These are phyloP conservation scores for Leishmania arabica DNA, from an alignment of 208 protist genomes.

Conservation along the genomic window DNA sequence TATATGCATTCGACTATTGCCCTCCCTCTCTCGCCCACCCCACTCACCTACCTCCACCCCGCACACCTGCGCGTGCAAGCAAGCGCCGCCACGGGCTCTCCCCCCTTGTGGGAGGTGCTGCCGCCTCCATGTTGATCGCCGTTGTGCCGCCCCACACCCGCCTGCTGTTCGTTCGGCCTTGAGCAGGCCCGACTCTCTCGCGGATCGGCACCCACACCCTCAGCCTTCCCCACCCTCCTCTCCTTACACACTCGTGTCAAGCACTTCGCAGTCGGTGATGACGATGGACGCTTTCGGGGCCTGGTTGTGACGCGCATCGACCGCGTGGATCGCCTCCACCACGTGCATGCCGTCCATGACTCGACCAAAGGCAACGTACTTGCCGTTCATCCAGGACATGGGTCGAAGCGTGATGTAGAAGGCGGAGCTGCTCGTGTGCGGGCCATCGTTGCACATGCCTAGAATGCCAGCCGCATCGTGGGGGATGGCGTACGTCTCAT, in stretches of 20 bases:
- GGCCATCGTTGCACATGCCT: slow-evolving; percentile 92
- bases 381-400: slow-evolving; percentile 91
- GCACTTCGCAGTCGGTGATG: slow-evolving; percentile 82
- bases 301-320: slow-evolving; percentile 87
- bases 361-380: slow-evolving; percentile 96
- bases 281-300: slow-evolving; percentile 53
- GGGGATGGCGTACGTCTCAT: slow-evolving; percentile 94
- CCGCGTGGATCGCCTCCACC: slow-evolving; percentile 80
- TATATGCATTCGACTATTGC: too few relatives aligned
- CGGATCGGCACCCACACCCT: background rate
- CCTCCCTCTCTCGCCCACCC: too few relatives aligned
- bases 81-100: background rate
- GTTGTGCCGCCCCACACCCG: background rate
- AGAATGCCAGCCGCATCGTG: slow-evolving; percentile 82
- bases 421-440: slow-evolving; percentile 82
- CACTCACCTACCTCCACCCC: too few relatives aligned
- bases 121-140: background rate
- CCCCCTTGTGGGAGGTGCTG: background rate
- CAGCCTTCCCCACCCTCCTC: background rate
- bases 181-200: background rate
- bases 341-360: slow-evolving; percentile 92
- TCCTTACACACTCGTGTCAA: slow-evolving; percentile 48
- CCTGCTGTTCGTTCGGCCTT: background rate
- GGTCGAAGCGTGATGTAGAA: slow-evolving; percentile 89
- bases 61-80: background rate